Conservation (phyloP, 2,329 filamentous ascomycete genomes). For the Orbilia oligospora region DNA sequence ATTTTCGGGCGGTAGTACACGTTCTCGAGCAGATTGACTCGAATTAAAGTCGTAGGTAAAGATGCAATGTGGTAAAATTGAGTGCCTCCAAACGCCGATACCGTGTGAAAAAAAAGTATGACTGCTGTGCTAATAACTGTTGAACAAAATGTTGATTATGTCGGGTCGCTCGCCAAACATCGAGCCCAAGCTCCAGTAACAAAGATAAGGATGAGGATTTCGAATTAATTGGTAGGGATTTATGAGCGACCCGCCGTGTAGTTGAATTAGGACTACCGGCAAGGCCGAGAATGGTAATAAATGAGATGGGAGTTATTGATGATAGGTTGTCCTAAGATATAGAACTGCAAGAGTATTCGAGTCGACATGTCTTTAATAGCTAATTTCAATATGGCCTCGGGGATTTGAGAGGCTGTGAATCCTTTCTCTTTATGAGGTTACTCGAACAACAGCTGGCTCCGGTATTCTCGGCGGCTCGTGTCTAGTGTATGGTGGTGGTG, state of each 20-base stretch:
- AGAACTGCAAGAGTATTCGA: background rate
- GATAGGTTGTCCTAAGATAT: background rate
- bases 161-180: background rate
- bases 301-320: background rate
- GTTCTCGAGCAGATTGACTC: background rate
- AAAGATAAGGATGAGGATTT: background rate
- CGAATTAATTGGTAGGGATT: background rate
- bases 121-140: background rate
- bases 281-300: background rate
- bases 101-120: background rate
- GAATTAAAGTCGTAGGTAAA: background rate
- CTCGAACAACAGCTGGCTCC: conserved; percentile 52
- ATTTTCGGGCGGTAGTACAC: background rate
- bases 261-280: background rate
- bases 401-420: too few species aligned
- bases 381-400: background rate
- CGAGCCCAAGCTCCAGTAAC: background rate
- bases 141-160: background rate
- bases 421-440: conserved; percentile 9
- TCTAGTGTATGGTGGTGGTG: conserved; percentile 50
- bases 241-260: background rate
- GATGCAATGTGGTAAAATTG: background rate
- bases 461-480: conserved; percentile 21
- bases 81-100: conserved; percentile 15
- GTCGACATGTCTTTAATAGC: too few species aligned